Evolutionary conservation across 1,284 basidiomycete species (phyloP).

Genomic region (Bjerkandera adusta): DNA sequence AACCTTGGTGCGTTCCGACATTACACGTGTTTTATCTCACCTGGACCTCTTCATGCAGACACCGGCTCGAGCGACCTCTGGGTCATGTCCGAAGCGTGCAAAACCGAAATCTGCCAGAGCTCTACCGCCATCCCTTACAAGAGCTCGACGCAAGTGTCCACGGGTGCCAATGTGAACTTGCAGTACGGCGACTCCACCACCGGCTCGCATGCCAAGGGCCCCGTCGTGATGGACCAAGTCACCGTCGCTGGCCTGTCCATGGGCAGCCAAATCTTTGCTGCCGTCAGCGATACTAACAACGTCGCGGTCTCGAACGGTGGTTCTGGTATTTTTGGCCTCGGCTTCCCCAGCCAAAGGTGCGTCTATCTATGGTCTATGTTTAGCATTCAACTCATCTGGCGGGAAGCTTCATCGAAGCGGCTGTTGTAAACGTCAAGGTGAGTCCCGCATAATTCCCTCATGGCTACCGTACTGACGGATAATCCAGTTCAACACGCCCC

Average conservation of each 20-base stretch:
- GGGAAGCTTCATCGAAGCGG: conserved; percentile 39
- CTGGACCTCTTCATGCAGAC: conserved; percentile 22
- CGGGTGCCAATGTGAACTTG: conserved; percentile 30
- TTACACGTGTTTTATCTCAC: not conserved
- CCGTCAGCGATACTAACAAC: conserved; percentile 35
- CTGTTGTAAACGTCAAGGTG: conserved; percentile 34
- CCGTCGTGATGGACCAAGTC: conserved; percentile 34
- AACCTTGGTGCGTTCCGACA: conserved; percentile 28
- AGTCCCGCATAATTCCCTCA: conserved; percentile 4
- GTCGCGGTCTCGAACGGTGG: conserved; percentile 34
- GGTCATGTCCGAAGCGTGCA: conserved; percentile 29
- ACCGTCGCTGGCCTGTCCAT: conserved; percentile 37
- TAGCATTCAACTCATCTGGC: not conserved
- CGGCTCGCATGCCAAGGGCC: conserved; percentile 35
- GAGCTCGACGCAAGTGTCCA: conserved; percentile 23
- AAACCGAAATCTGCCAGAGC: conserved; percentile 20
- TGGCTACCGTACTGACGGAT: not conserved
- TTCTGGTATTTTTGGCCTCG: conserved; percentile 39
- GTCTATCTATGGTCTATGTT: conserved; percentile 5
- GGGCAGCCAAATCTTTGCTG: conserved; percentile 32
- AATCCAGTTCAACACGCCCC: conserved; percentile 27
- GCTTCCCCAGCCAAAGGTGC: conserved; percentile 36
- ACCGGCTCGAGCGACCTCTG: conserved; percentile 34
- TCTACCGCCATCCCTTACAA: conserved; percentile 25
- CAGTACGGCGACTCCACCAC: conserved; percentile 36